Base-by-base conservation (phyloP, 345 rosid genomes). In the Eucalyptus pumila region DNA sequence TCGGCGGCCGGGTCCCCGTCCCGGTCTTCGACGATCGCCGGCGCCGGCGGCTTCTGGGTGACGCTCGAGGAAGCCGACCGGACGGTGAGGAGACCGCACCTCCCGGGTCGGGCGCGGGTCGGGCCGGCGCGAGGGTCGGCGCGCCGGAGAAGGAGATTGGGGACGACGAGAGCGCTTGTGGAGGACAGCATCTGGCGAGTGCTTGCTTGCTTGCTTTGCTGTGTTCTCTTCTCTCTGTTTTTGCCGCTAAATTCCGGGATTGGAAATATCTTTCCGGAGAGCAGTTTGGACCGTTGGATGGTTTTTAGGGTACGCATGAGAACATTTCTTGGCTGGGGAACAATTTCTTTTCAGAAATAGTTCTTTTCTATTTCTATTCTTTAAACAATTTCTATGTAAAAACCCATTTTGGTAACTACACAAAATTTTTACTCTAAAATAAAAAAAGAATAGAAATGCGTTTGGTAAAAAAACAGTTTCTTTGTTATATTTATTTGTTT, bases 41-140 rank as follows among this genome's bases (percentile, higher is more conserved):
- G 58, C 58, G 58, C 58, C 58, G 86, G 62, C 58, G 94, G 60
- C 83, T 90, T 93, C 86, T 89, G 89, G 34, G 91, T 90, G 72
- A 90, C 6, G 89, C 91, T 89, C 50, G 94, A 91, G 15, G 96
- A 91, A 21, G 91, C 90, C 54, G 94, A 92, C 54, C 91, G 94
- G 45, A 92, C 88, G 85, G 87, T 86, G 92, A 90, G 89, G 80
- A 67, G 81, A 54, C 56, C 16, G 85, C 9, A 44, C 85, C 30
- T 4, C 8, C 85, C 30, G 14, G n/a, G 48, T 3, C 27, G 37
- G 4, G 62, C 50, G 89, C 2, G 21, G 60, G 24, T 37, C 8
- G 37, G 16, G 50, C 86, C 42, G 32, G 89, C 48, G 47, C 85
- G 44, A 4, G 23, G 48, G 62, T 32, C 37, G 27, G 89, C 76